Evolutionary conservation across 108 stramenopile species (phyloP), one percentile per base, ranked within the genome.

Genomic region (Mediolabrus comicus): DNA sequence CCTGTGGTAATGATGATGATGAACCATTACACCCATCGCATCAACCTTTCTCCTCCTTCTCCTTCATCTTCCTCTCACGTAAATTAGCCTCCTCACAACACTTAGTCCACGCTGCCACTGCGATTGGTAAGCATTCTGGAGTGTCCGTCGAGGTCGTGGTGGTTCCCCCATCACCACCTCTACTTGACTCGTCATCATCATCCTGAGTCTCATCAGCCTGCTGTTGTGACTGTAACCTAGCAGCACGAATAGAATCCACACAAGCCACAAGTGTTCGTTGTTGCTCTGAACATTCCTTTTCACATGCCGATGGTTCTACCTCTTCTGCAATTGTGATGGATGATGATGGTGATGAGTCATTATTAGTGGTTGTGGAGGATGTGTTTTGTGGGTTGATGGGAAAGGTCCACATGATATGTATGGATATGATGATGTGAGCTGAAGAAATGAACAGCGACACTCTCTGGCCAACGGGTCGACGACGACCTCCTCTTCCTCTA

Each of bases 71-170:
- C 62, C 11, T 49, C 36, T 19, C 24, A 43, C 73, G 52, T n/a
- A 32, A 11, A 69, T 74, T 79, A 6, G 77, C 77, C 66, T 74
- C 59, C 53, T 67, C 67, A 38, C 77, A 79, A 19, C 77, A 79
- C 67, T 32, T 74, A 14, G 77, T 79, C 77, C 77, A 79, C 36
- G 77, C 77, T 31, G 67, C 67, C 49, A 79, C 72, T 11, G 77
- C 72, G 46, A 51, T 27, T 11, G 60, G 36, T 8, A 79, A 32
- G 53, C 77, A 79, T 17, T 59, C 25, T 13, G 67, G 58, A 4
- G 54, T 53, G 51, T n/a, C 17, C 16, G 46, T 49, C 22, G 46
- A 24, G 14, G 53, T 63, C 4, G 43, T 34, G 14, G 33, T 29
- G 25, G 54, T 13, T 30, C 12, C 24, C 25, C 41, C 53, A 58